phyloP scores from a whole-genome alignment of 352 stramenopile species.

The Phytophthora quininea region DNA sequence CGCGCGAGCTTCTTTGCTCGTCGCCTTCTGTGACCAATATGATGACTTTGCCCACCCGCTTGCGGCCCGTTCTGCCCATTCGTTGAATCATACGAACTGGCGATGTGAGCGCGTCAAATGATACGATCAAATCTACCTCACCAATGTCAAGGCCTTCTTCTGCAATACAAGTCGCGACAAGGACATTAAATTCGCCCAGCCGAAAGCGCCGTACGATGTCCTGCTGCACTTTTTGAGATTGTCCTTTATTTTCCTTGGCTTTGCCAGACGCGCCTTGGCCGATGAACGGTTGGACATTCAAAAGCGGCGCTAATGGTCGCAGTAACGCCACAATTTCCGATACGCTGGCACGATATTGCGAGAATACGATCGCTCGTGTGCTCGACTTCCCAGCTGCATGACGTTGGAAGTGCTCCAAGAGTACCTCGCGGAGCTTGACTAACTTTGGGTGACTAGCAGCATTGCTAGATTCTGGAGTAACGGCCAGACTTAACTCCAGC shows the following conservation, averaged over 20 bases:
- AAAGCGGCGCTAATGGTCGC: constrained; percentile 59
- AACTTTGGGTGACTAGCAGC: constrained; percentile 75
- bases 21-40: constrained; percentile 90
- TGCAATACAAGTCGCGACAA: constrained; percentile 96
- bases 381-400: constrained; percentile 71
- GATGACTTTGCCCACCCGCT: constrained; percentile 92
- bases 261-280: constrained; percentile 90
- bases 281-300: constrained; percentile 94
- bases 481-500: constrained; percentile 53
- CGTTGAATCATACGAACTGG: constrained; percentile 96
- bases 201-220: constrained; percentile 93
- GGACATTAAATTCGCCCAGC: constrained; percentile 88
- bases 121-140: constrained; percentile 95
- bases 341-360: constrained; percentile 95
- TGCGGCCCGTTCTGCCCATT: constrained; percentile 96
- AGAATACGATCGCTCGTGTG: constrained; percentile 98
- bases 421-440: constrained; percentile 91
- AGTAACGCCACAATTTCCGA: constrained; percentile 92
- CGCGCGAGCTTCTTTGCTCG: constrained; percentile 87
- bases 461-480: constrained; percentile 17
- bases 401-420: constrained; percentile 88
- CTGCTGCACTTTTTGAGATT: constrained; percentile 96
- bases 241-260: constrained; percentile 84
- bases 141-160: constrained; percentile 97
- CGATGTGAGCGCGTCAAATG: constrained; percentile 93